phyloP scores from a whole-genome alignment of 2,329 filamentous ascomycete species.

The Ophiostoma perfectum region DNA sequence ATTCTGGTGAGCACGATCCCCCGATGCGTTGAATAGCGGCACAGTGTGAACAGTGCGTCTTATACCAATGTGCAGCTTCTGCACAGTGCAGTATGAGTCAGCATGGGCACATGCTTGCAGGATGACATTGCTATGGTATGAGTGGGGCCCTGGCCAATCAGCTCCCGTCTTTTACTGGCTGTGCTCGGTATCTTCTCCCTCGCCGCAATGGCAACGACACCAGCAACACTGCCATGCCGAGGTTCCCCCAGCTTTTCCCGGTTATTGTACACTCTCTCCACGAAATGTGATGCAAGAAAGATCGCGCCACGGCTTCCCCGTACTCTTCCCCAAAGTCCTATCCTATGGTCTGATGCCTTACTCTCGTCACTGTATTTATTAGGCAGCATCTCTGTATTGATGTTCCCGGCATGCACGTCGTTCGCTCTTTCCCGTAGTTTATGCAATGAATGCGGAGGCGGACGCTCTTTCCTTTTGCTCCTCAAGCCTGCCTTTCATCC shows the following conservation, averaged over 20 bases:
- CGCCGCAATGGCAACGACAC: neutral
- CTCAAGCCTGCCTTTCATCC: neutral
- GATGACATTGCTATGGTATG: neutral
- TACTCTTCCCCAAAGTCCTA: neutral
- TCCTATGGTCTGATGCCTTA: neutral
- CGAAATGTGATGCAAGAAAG: neutral
- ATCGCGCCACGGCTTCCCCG: neutral
- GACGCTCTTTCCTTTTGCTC: neutral
- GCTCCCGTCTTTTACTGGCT: too few relatives aligned
- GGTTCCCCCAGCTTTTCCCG: constrained; percentile 10
- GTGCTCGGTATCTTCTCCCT: neutral
- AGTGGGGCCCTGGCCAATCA: constrained; percentile 6
- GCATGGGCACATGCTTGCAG: constrained; percentile 10
- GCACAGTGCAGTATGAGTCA: neutral
- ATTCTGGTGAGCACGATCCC: too few relatives aligned
- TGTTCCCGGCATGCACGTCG: neutral
- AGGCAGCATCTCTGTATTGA: neutral
- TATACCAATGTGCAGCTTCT: neutral
- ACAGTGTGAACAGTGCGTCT: neutral
- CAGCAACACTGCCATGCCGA: constrained; percentile 18
- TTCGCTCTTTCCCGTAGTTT: neutral
- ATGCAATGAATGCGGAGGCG: neutral
- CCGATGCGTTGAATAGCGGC: too few relatives aligned
- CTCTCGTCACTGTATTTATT: neutral
- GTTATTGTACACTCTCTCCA: neutral